These are phyloP conservation scores for Malania oleifera DNA, from an alignment of 164 flowering plant species.

Conservation along the genomic window DNA sequence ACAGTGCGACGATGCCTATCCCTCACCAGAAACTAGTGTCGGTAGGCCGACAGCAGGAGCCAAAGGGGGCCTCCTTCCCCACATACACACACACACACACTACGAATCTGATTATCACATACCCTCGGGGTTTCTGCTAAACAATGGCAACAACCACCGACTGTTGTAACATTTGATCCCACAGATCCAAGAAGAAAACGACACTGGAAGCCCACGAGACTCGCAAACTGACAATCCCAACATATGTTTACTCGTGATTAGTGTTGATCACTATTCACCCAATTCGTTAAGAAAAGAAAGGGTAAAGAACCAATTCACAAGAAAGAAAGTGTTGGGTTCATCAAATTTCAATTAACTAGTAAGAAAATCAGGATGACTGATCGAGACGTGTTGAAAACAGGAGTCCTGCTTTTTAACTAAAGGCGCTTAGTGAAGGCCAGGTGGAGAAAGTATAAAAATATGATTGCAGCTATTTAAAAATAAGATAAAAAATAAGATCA, in stretches of 20 bases:
- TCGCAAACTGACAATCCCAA: constrained; percentile 5
- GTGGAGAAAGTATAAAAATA: no score
- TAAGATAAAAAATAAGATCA: no score
- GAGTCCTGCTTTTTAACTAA: no score
- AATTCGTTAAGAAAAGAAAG: no score
- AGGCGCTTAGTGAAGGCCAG: no score
- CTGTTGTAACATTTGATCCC: constrained; percentile 7
- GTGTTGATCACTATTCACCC: not conserved
- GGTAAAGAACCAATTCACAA: not conserved
- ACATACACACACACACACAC: no score
- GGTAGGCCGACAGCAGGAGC: constrained; percentile 28
- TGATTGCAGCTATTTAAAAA: not conserved
- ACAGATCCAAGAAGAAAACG: constrained; percentile 13
- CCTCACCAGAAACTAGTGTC: constrained; percentile 16
- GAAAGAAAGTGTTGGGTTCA: not conserved
- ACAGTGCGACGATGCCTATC: no score
- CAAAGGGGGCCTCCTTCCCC: constrained; percentile 8
- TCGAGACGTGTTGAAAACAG: no score
- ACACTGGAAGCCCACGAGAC: constrained; percentile 16
- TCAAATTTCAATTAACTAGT: no score
- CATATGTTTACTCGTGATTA: constrained; percentile 12
- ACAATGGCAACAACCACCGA: constrained; percentile 9
- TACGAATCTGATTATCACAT: no score
- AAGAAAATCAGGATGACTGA: no score
- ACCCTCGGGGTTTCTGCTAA: not conserved